Percentiles rank a stretch among this genome's conserved stretches.
Conservation (phyloP, 495 filamentous ascomycete genomes). For the Friedmanniomyces endolithicus region DNA sequence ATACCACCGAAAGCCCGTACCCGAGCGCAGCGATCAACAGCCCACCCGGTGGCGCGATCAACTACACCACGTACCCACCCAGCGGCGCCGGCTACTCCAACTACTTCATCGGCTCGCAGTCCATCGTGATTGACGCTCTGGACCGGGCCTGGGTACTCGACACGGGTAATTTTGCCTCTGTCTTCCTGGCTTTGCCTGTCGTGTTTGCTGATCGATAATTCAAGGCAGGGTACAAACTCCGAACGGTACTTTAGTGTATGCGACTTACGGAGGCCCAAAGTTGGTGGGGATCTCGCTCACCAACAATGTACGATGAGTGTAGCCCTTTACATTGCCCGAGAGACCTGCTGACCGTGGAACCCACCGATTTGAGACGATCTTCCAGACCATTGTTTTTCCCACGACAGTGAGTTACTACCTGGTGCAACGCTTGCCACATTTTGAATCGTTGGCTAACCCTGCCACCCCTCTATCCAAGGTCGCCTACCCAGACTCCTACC, state of each 20-base stretch:
- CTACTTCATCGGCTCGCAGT: constrained; percentile 37
- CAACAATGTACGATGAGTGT: too few species aligned
- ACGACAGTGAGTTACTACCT: too few species aligned
- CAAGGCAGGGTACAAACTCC: constrained; percentile 30
- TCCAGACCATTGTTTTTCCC: constrained; percentile 38
- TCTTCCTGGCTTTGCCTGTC: too few species aligned
- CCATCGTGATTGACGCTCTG: constrained; percentile 34
- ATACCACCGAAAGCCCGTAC: constrained; percentile 32
- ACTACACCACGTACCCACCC: constrained; percentile 34
- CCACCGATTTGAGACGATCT: too few species aligned
- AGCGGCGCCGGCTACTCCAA: constrained; percentile 32
- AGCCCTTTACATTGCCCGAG: too few species aligned
- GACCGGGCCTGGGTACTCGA: constrained; percentile 40
- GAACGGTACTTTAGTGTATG: constrained; percentile 29
- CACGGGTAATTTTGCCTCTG: too few species aligned
- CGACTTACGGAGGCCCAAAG: constrained; percentile 35
- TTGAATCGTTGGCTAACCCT: too few species aligned
- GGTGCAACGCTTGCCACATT: too few species aligned
- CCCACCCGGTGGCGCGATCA: constrained; percentile 36
- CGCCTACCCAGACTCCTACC: constrained; percentile 34
- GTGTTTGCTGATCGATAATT: too few species aligned
- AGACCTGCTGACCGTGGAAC: too few species aligned
- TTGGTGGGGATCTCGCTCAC: constrained; percentile 33
- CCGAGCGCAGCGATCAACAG: constrained; percentile 32
- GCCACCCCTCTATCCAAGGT: too few species aligned